Evolutionary conservation across 2,329 filamentous ascomycete genomes (phyloP), one percentile per base, ranked within the genome.

Genomic region (Botrytis sinoallii): DNA sequence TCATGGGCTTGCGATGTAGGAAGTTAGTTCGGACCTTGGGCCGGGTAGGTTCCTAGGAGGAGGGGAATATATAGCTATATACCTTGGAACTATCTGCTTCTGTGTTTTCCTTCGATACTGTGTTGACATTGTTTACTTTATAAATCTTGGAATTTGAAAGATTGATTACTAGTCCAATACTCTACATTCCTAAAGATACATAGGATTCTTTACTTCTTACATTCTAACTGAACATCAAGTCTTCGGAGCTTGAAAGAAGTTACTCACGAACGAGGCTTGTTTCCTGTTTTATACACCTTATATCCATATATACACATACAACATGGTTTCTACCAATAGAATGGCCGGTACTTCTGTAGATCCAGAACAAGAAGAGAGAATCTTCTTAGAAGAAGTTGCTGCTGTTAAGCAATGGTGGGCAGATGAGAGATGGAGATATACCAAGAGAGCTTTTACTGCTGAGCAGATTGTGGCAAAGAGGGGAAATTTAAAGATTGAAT

Each of bases 401-500:
- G 90, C 92, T 78, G 92, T 98, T 78, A 93, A 98, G 89, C 85
- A 92, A 83, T 99, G 96, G 96, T 99, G 96, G 96, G 88, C 86
- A 71, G 93, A 97, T 80, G 89, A 94, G 73, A 89, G 96, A 87
- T 99, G 96, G 96, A 89, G 93, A 82, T 90, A 93, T 84, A 99
- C 96, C 79, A 95, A 93, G 85, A 89, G 96, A 74, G 91, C 96
- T 38, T 99, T 96, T 83, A 97, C 95, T 6, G 94, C 96, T 46
- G 96, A 98, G 87, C 93, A 97, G 85, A 98, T 99, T 81, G 96
- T 97, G 76, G 91, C 93, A 70, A 99, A 99, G 89, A 88, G 96
- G 81, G 96, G 96, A 74, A 95, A 92, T 81, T 86, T 99, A 79
- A 93, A 92, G 84, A 92, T 98, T 79, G 88, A 97, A 76, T 98